Evolutionary conservation across 2,329 filamentous ascomycete genomes (phyloP).

Genomic region (Trichophyton schoenleinii): DNA sequence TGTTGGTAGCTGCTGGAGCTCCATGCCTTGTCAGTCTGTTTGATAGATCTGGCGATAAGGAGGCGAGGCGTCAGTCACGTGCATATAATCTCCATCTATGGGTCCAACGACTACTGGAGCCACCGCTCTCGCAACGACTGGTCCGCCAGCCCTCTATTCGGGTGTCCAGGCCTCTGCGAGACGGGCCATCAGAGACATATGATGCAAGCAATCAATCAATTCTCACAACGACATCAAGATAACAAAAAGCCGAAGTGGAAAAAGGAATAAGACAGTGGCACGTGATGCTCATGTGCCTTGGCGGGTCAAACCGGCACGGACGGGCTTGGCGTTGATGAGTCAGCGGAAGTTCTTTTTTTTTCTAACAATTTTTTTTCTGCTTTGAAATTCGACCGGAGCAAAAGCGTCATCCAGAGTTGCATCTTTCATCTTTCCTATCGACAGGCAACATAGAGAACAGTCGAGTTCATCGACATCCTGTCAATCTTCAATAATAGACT

Average conservation of each 20-base stretch:
- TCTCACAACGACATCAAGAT: neutral
- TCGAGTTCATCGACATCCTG: neutral
- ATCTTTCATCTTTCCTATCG: neutral
- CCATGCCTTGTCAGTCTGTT: neutral
- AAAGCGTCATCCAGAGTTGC: neutral
- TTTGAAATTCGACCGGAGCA: neutral
- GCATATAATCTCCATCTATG: neutral
- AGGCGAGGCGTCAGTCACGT: neutral
- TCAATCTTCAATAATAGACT: neutral
- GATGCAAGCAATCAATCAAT: neutral
- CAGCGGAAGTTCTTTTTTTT: neutral
- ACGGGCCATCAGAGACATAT: neutral
- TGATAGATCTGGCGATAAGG: neutral
- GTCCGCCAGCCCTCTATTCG: neutral
- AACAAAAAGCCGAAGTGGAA: neutral
- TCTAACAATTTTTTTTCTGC: neutral
- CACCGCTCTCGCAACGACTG: neutral
- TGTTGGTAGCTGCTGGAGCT: neutral
- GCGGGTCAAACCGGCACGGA: neutral
- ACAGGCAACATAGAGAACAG: neutral
- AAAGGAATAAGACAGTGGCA: neutral
- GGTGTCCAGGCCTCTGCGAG: too few relatives aligned
- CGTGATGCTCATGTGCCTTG: slow-evolving; percentile 1
- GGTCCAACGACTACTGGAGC: neutral
- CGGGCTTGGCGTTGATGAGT: neutral